Evolutionary conservation across 2,329 filamentous ascomycete species (phyloP).

Genomic region (Trichoderma semiorbis): DNA sequence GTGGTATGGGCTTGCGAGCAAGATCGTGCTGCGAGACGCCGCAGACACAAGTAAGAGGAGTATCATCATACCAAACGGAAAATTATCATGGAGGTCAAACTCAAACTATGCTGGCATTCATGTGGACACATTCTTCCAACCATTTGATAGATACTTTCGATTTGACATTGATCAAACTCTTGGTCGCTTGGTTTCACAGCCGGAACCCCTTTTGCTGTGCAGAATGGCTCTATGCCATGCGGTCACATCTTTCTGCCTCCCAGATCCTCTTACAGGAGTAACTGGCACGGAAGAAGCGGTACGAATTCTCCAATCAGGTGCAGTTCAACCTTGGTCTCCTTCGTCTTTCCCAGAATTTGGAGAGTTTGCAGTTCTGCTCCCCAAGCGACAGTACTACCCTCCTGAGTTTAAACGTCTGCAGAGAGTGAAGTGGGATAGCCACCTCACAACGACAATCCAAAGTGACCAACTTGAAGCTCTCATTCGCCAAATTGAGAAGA

Average conservation of each 20-base stretch:
- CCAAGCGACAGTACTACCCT: conserved; percentile 38
- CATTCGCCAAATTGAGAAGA: neutral
- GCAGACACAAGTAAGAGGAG: conserved; percentile 41
- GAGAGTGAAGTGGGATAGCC: conserved; percentile 31
- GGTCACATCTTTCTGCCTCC: conserved; percentile 53
- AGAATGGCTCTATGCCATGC: conserved; percentile 59
- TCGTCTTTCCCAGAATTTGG: conserved; percentile 23
- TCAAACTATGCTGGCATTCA: conserved; percentile 36
- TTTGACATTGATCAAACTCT: conserved; percentile 54
- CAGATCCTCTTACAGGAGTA: conserved; percentile 54
- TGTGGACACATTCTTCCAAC: conserved; percentile 26
- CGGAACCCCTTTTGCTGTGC: conserved; percentile 53
- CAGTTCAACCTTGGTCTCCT: conserved; percentile 48
- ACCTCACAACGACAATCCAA: conserved; percentile 35
- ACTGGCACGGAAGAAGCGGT: conserved; percentile 62
- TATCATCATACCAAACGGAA: conserved; percentile 52
- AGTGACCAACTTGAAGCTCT: conserved; percentile 29
- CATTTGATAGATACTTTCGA: neutral
- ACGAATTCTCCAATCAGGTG: conserved; percentile 45
- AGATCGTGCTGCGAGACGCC: conserved; percentile 51
- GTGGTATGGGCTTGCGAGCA: conserved; percentile 57
- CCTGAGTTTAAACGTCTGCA: conserved; percentile 32
- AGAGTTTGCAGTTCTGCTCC: conserved; percentile 23
- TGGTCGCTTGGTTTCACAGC: conserved; percentile 53
- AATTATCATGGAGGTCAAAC: conserved; percentile 21